Evolutionary conservation across 1,139 yeast genomes (phyloP).

Genomic region (Magnusiomyces tetraspermus): DNA sequence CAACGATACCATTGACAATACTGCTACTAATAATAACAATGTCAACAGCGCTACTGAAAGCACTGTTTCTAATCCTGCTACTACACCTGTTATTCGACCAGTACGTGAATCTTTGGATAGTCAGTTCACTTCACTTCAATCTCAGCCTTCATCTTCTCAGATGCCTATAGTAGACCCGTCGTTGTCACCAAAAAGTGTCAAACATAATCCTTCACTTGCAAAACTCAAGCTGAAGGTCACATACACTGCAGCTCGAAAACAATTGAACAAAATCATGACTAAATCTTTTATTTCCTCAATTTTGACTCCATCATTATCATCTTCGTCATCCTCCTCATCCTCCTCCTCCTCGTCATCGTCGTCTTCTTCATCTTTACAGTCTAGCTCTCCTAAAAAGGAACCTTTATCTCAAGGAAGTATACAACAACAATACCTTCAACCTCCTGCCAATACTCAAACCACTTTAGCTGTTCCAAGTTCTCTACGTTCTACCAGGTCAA

Average conservation of each 20-base stretch:
- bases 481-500: not conserved
- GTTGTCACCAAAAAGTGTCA: no score
- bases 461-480: not conserved
- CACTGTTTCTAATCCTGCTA: no score
- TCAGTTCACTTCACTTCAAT: no score
- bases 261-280: constrained; percentile 16
- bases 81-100: no score
- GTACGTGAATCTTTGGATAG: no score
- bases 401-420: not conserved
- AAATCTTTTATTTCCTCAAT: constrained; percentile 18
- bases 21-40: no score
- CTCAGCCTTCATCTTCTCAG: no score
- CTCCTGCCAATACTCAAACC: not conserved
- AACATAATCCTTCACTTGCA: constrained; percentile 6
- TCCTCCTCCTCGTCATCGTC: constrained; percentile 14
- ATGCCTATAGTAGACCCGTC: no score
- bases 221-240: constrained; percentile 12
- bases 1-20: no score
- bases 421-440: not conserved
- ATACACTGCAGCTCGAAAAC: constrained; percentile 11
- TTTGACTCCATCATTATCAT: constrained; percentile 11
- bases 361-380: constrained; percentile 9
- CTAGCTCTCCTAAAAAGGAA: not conserved
- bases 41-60: no score
- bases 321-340: constrained; percentile 12